These are phyloP conservation scores for Zygoascus hellenicus DNA, from an alignment of 1,139 yeast genomes.

Conservation along the genomic window DNA sequence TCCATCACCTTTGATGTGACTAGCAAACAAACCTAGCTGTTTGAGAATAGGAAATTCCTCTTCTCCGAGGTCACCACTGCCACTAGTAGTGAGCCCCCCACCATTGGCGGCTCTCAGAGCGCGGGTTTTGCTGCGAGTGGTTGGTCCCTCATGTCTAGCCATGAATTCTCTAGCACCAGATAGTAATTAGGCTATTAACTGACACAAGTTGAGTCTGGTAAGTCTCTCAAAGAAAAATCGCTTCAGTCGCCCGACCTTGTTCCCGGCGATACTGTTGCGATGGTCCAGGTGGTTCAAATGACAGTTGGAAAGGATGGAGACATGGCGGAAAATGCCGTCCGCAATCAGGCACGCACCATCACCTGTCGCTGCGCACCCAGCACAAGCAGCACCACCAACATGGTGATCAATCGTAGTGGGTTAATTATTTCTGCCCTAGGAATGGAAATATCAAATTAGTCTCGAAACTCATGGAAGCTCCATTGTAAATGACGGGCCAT, in stretches of 20 bases:
- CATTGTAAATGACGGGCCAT: too few species aligned
- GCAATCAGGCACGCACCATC: too few species aligned
- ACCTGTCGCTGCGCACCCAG: too few species aligned
- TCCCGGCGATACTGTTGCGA: not conserved
- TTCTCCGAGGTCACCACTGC: slow-evolving; percentile 9
- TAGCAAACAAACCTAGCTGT: slow-evolving; percentile 34
- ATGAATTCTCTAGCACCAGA: not conserved
- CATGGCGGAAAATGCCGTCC: too few species aligned
- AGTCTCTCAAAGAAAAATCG: too few species aligned
- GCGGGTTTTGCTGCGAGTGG: slow-evolving; percentile 16
- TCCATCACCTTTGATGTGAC: slow-evolving; percentile 39
- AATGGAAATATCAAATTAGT: too few species aligned
- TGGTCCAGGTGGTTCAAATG: not conserved
- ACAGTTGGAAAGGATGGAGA: not conserved
- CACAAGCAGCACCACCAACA: too few species aligned
- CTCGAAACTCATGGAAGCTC: too few species aligned
- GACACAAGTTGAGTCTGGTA: not conserved
- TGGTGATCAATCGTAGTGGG: too few species aligned
- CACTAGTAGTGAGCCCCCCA: not conserved
- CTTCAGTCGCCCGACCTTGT: too few species aligned
- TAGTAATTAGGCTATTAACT: not conserved
- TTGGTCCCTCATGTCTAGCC: slow-evolving; percentile 15
- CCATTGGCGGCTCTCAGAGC: slow-evolving; percentile 5
- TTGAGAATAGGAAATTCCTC: slow-evolving; percentile 36
- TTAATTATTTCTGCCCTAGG: too few species aligned